These are phyloP conservation scores for Kentomonas sorsogonicus DNA, from an alignment of 208 protist genomes.

Conservation along the genomic window DNA sequence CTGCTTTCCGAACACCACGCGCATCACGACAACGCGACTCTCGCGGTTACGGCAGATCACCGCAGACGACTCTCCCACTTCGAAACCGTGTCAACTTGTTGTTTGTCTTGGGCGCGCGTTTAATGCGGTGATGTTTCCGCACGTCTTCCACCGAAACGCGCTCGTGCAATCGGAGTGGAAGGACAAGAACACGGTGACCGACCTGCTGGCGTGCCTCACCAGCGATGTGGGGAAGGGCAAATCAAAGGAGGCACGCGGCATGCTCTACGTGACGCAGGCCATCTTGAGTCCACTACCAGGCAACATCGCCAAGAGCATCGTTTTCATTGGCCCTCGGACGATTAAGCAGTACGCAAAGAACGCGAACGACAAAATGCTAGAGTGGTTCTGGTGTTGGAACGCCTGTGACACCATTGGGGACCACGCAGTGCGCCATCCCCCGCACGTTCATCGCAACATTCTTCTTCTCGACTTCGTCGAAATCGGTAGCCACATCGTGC, in stretches of 20 bases:
- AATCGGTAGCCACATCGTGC: slow-evolving; percentile 6
- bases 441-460: slow-evolving; percentile 50
- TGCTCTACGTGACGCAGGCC: slow-evolving; percentile 49
- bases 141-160: too few species aligned
- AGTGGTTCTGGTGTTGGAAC: slow-evolving; percentile 33
- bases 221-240: slow-evolving; percentile 2
- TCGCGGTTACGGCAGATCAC: too few species aligned
- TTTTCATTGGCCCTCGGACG: too few species aligned
- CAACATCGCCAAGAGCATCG: slow-evolving; percentile 15
- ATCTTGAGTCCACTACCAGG: slow-evolving; percentile 25
- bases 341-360: slow-evolving; percentile 20
- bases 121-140: too few species aligned
- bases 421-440: slow-evolving; percentile 15
- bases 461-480: slow-evolving; percentile 43
- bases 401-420: background rate
- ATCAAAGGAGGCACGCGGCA: background rate
- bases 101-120: too few species aligned
- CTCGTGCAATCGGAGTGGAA: too few species aligned
- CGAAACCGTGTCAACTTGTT: too few species aligned
- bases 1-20: slow-evolving; percentile 20
- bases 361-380: slow-evolving; percentile 25
- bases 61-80: too few species aligned
- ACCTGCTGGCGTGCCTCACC: slow-evolving; percentile 21
- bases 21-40: too few species aligned
- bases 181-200: slow-evolving; percentile 15